Evolutionary conservation across 495 filamentous ascomycete species (phyloP).

Genomic region (Xylaria acuta): DNA sequence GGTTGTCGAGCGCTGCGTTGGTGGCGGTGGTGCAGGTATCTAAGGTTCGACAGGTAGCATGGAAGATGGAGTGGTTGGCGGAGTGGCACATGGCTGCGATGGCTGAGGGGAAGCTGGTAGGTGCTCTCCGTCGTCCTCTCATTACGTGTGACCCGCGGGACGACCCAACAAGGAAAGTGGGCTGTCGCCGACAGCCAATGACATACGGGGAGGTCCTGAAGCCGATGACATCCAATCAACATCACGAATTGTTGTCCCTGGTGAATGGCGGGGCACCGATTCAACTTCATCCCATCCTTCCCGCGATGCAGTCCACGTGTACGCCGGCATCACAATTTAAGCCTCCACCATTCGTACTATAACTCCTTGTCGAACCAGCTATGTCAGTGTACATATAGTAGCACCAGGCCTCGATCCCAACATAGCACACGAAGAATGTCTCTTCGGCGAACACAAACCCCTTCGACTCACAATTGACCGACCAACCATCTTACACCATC

Average conservation of each 20-base stretch:
- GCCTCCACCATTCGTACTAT: neutral
- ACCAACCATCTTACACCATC: neutral
- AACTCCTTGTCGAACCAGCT: neutral
- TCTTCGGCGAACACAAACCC: neutral
- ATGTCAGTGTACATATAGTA: neutral
- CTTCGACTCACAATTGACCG: neutral
- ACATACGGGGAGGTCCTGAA: neutral
- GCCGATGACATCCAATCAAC: neutral
- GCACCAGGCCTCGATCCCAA: no score
- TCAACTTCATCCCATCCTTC: constrained; percentile 4
- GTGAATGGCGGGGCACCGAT: neutral
- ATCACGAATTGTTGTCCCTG: neutral
- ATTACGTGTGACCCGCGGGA: constrained; percentile 1
- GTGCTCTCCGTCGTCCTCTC: neutral
- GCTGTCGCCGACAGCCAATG: constrained; percentile 15
- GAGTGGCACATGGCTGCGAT: constrained; percentile 1
- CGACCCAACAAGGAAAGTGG: constrained; percentile 16
- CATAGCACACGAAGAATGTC: no score
- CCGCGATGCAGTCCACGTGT: no score
- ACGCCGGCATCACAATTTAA: neutral
- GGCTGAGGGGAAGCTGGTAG: neutral
- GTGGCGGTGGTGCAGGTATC: neutral
- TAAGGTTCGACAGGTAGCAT: constrained; percentile 6
- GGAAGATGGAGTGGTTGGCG: constrained; percentile 7
- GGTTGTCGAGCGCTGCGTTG: constrained; percentile 10